Evolutionary conservation across 768 basidiomycete genomes (phyloP).

Genomic region (Psilocybe cyanescens): DNA sequence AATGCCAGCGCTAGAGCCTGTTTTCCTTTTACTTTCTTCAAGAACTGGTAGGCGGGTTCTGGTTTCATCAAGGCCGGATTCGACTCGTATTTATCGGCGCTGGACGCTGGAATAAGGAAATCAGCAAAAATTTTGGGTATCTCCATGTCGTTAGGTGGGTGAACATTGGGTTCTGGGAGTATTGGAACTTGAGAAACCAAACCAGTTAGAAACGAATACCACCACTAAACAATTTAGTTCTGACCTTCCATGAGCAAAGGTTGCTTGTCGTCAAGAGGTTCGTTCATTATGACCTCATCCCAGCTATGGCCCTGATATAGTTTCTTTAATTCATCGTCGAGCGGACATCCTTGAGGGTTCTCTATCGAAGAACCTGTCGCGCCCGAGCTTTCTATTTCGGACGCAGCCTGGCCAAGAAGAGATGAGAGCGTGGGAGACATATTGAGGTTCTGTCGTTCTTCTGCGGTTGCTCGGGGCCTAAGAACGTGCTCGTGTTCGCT

Average conservation of each 20-base stretch:
- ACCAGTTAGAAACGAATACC: too few species aligned
- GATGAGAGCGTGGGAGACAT: slow-evolving; percentile 7
- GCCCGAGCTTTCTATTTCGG: slow-evolving; percentile 7
- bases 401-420: slow-evolving; percentile 29
- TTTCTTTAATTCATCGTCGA: slow-evolving; percentile 28
- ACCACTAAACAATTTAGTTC: not conserved
- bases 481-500: too few species aligned
- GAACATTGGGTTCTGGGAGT: slow-evolving; percentile 56
- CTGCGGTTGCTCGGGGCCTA: not conserved
- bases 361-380: not conserved
- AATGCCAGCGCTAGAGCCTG: not conserved
- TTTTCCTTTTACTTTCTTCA: slow-evolving; percentile 40
- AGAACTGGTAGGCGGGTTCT: slow-evolving; percentile 27
- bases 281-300: slow-evolving; percentile 51
- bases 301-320: slow-evolving; percentile 31
- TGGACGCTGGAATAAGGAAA: slow-evolving; percentile 25
- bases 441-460: not conserved
- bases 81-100: not conserved
- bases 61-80: not conserved
- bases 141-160: slow-evolving; percentile 34
- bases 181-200: slow-evolving; percentile 48
- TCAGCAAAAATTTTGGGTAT: slow-evolving; percentile 34
- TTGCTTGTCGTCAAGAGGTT: slow-evolving; percentile 56
- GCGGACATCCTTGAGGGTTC: not conserved
- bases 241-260: slow-evolving; percentile 61